Evolutionary conservation across 2,329 filamentous ascomycete species (phyloP), one percentile per base, ranked within the genome.

Genomic region (Diaporthe capsici): DNA sequence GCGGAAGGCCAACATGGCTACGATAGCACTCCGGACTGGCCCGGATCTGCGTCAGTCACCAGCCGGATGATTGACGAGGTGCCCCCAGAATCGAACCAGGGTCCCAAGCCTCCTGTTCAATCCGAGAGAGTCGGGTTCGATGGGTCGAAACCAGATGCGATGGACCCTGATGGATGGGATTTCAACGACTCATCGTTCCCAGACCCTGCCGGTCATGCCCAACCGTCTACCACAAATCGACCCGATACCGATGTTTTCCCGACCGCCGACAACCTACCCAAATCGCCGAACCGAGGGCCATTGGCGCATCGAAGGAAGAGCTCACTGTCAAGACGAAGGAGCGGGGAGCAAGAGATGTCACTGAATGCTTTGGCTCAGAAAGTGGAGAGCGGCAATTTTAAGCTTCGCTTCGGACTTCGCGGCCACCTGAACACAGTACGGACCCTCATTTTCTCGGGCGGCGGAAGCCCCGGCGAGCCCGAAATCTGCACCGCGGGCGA

Each of bases 401-500:
- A 97, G 84, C 93, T 98, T 75, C 92, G 95, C 70, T 98, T 98
- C 82, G 96, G 95, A 6, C 89, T 99, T 6, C 91, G 96, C 71
- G 97, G 97, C 2, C 97, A 99, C 83, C 89, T 99, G 2, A 95
- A 98, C 82, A 96, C 97, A 3, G 95, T 99, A 7, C 93, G 97
- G 55, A 95, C 95, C 1, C 95, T 98, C 75, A 98, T 98, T 78
- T 99, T 99, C 85, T 98, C 96, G 1, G 97, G 97, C 34, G 97
- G 97, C 57, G 97, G 97, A 77, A 98, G 95, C 81, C 96, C 96
- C 4, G 95, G 95, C 4, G 97, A 99, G 82, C 97, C 97, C 2
- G 97, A 99, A 84, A 96, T 99, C 72, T 98, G 96, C 85, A 99
- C 96, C 4, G 95, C 94, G 68, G 95, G 96, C 74, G 97, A 99